Base-by-base conservation (phyloP, 495 filamentous ascomycete species). In the Cetradonia linearis region DNA sequence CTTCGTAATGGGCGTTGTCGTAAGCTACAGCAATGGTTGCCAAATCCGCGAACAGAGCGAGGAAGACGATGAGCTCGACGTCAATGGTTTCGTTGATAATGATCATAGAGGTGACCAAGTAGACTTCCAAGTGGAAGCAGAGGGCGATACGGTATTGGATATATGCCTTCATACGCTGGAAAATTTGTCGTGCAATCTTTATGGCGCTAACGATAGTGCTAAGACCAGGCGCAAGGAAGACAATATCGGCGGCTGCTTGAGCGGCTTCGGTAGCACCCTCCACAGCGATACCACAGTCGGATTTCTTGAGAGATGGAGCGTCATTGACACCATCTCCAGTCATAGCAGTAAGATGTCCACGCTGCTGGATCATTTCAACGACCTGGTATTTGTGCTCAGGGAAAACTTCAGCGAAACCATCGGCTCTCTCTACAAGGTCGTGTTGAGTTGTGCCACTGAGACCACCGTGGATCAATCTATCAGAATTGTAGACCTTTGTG, bases 311-410 rank as follows among this genome's bases (percentile, higher is more conserved):
- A 40, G 91, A 95, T 36, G 91, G 91, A 54, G 91, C 91, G 74
- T 96, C 91, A 74, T 96, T 96, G 71, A 96, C 91, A 81, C 91
- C 91, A 69, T 96, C 91, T 76, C 91, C 91, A 74, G 91, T 96
- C 91, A 96, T 96, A 67, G 91, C 91, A 73, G 94, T 91, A 44
- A 96, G 79, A 79, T 95, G 92, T 66, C 91, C 91, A 79, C 91
- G 88, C 75, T 95, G 88, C 75, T 96, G 91, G 33, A 96, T 84
- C 76, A 95, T 94, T 73, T 95, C 88, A 65, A 96, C 91, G 68
- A 96, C 91, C 66, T 95, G 91, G 75, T 92, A 95, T 80, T 96
- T 96, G 78, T 96, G 91, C 74, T 96, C 89, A 59, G 91, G 91
- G 80, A 95, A 96, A 46, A 96, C 91, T 73, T 96, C 91, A 67